Conservation (phyloP, 176 grass and related monocot genomes). For the Bonia amplexicaulis region DNA sequence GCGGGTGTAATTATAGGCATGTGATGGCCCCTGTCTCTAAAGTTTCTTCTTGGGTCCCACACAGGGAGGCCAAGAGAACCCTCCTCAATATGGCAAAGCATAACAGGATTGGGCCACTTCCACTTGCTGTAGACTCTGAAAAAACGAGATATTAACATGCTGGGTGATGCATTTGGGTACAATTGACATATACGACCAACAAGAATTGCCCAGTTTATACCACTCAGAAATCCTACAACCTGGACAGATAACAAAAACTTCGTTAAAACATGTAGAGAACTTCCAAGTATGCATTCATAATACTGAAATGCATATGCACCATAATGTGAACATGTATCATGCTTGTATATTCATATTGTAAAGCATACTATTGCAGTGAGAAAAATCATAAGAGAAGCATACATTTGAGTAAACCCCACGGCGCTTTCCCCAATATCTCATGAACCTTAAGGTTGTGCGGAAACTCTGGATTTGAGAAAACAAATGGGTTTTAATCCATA, state of each 20-base stretch:
- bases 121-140: conserved; percentile 85
- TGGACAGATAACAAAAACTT: conserved; percentile 35
- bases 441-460: conserved; percentile 81
- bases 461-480: conserved; percentile 65
- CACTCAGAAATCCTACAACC: conserved; percentile 96
- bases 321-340: neutral
- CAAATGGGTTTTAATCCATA: conserved; percentile 12
- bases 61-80: conserved; percentile 67
- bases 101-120: conserved; percentile 98
- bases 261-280: neutral
- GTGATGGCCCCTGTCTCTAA: conserved; percentile 72
- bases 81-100: conserved; percentile 86
- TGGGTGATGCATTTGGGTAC: conserved; percentile 85
- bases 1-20: conserved; percentile 99
- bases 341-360: neutral
- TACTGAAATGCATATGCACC: conserved; percentile 13
- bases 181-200: conserved; percentile 92
- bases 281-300: neutral
- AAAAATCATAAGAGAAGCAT: conserved; percentile 21
- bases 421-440: conserved; percentile 84
- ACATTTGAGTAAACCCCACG: conserved; percentile 95
- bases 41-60: conserved; percentile 93
- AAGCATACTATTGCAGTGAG: conserved; percentile 11
- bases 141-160: conserved; percentile 88
- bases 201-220: conserved; percentile 97